Evolutionary conservation across 2,329 filamentous ascomycete genomes (phyloP).

Genomic region (Colletotrichum chrysophilum): DNA sequence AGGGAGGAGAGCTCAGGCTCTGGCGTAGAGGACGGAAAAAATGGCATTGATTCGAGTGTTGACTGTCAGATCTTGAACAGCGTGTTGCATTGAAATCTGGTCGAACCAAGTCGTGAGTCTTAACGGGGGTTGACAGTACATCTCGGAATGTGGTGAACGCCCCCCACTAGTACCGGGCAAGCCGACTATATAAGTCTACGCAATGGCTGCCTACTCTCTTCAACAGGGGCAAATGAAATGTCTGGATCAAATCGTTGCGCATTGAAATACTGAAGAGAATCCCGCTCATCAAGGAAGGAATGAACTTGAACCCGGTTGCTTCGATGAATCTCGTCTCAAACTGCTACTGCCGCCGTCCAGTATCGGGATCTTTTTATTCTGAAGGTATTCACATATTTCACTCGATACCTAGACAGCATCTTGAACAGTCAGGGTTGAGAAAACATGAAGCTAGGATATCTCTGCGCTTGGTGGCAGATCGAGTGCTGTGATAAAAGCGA

Average conservation of each 20-base stretch:
- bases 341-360: rapidly evolving
- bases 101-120: background rate
- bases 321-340: rapidly evolving
- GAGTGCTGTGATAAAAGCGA: rapidly evolving
- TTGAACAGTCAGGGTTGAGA: background rate
- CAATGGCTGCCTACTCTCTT: background rate
- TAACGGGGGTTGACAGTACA: rapidly evolving
- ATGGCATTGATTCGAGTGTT: background rate
- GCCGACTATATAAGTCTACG: background rate
- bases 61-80: background rate
- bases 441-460: too few relatives aligned
- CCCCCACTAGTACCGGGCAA: background rate
- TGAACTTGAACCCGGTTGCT: background rate
- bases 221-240: background rate
- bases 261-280: background rate
- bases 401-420: background rate
- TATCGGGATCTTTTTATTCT: background rate
- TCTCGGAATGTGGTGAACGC: rapidly evolving
- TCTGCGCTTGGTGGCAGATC: rapidly evolving
- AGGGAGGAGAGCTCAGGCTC: background rate
- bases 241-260: background rate
- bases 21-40: background rate
- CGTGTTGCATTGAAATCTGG: rapidly evolving
- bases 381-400: background rate
- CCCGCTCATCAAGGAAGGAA: background rate